These are phyloP conservation scores for Paracoccidioides brasiliensis DNA, from an alignment of 2,329 filamentous ascomycete genomes.

Conservation along the genomic window DNA sequence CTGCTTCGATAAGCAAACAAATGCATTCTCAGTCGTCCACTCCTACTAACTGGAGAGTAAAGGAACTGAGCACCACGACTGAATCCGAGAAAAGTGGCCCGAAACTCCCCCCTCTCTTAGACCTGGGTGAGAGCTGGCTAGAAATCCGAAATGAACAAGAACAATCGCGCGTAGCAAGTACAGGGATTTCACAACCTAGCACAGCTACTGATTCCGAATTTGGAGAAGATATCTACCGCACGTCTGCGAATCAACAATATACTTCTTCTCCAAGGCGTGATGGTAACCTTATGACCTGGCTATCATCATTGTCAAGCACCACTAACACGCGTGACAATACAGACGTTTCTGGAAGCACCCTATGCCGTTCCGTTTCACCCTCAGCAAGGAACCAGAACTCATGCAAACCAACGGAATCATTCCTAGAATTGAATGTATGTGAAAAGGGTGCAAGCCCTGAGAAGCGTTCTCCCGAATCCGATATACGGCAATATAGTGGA, in stretches of 20 bases:
- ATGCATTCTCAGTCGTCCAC: background rate
- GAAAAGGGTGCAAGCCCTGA: background rate
- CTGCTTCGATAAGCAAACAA: background rate
- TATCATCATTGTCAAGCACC: conserved; percentile 3
- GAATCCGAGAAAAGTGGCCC: background rate
- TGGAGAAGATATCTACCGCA: conserved; percentile 18
- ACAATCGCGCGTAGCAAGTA: conserved; percentile 10
- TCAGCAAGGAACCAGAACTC: background rate
- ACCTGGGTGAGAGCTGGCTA: conserved; percentile 1
- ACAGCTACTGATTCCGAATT: conserved; percentile 20
- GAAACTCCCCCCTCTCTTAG: background rate
- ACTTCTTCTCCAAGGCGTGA: conserved; percentile 6
- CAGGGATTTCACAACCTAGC: conserved; percentile 16
- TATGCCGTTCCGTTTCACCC: background rate
- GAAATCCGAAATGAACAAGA: background rate
- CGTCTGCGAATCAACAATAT: conserved; percentile 2
- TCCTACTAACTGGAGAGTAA: background rate
- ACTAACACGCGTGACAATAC: background rate
- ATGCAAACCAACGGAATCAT: background rate
- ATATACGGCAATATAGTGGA: background rate
- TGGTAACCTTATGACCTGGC: conserved; percentile 7
- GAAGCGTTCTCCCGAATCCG: background rate
- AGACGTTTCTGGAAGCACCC: background rate
- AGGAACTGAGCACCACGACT: background rate
- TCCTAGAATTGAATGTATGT: background rate